Evolutionary conservation across 495 filamentous ascomycete genomes (phyloP), one percentile per base, ranked within the genome.

Genomic region (Aspergillus egyptiacus): DNA sequence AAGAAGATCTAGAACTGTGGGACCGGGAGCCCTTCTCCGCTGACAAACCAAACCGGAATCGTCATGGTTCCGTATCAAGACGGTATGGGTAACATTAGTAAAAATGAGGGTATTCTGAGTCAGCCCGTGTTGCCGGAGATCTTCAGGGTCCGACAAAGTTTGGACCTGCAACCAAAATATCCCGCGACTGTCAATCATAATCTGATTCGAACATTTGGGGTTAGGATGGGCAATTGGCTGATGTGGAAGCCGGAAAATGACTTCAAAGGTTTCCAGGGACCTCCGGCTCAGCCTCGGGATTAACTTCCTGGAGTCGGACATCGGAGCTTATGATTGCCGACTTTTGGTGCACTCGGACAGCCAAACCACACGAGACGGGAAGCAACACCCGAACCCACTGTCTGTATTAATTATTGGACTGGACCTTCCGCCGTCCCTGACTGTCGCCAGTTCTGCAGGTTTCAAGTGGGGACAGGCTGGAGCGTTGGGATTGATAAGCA

Each of bases 101-200:
- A 28, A 28, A 28, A 11, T 39, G 36, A 39, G 36, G 36, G 9
- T 22, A 24, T 39, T 39, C 25, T 25, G 20, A 39, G 35, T 22
- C 35, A 20, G 17, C 6, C 17, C 15, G 33, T 35, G 11, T 35
- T 35, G 11, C 17, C 22, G 15, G 45, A 41, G 51, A 54, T 54
- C 51, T 54, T 54, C 51, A 54, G 51, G 51, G 51, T 54, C 51
- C 44, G 24, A 38, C 15, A 47, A 54, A 54, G 44, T 39, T 47
- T 42, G 50, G 50, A 33, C 38, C 41, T 30, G 38, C 15, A 46
- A 22, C 30, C 25, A 10, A 5, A 27, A 10, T 10, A 10, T 10
- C 9, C 28, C 28, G n/a, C 28, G n/a, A 2, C 8, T 8, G 5
- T 5, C 24, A 27, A 27, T 27, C 35, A 37, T 5, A 10, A n/a